Evolutionary conservation across 2,329 filamentous ascomycete genomes (phyloP), one percentile per base, ranked within the genome.

Genomic region (Fusarium sororula): DNA sequence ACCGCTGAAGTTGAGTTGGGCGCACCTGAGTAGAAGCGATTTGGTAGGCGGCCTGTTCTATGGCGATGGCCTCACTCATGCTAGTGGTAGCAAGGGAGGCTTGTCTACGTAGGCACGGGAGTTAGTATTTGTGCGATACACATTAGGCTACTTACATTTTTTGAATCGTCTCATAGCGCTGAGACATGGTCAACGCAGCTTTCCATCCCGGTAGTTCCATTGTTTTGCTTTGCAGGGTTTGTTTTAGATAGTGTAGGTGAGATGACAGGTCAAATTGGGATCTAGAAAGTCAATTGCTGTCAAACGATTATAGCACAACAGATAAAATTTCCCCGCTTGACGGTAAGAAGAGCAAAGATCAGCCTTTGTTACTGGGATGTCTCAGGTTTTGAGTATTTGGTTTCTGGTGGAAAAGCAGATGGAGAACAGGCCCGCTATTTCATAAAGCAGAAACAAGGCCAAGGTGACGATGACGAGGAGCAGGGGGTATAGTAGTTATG

Each of bases 31-130:
- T 90, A 30, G 83, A 76, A 17, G 91, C 89, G 47, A 83, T 82
- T 48, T 88, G 86, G 75, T 90, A 93, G 18, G 91, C 90, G 17
- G 88, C 85, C 51, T 88, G 89, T 81, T 97, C 95, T 45, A 90
- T 83, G 53, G 87, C 81, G 77, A 92, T 92, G 26, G 93, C 94
- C 44, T 85, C 75, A 69, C 66, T 75, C 74, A 81, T 80, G 51
- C 77, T 79, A 42, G 66, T 75, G 7, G 76, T 75, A 14, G 79
- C 74, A 12, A 82, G 76, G 11, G 77, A 79, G 45, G 76, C 73
- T 72, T 80, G 79, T 57, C 82, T 83, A 35, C 26, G 38, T 26
- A 32, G 28, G 37, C n/a, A 39, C 6, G 14, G 41, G 59, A 60
- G 61, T 63, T 22, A 51, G 62, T 39, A 38, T 12, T 45, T 30